These are phyloP conservation scores for Macrophomina pseudophaseolina DNA, from an alignment of 2,329 filamentous ascomycete species.

Conservation along the genomic window DNA sequence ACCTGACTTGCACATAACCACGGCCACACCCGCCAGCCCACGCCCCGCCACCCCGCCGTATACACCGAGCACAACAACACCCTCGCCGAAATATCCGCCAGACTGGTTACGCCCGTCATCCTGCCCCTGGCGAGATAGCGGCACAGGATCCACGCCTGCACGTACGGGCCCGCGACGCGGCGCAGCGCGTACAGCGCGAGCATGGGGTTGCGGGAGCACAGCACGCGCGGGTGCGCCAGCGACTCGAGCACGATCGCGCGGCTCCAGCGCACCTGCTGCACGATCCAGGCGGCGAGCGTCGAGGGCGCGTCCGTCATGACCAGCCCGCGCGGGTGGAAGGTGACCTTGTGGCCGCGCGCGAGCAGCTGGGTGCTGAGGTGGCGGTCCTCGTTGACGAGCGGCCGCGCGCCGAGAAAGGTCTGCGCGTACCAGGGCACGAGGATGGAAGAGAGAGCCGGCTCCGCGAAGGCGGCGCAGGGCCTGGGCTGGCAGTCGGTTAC, in stretches of 20 bases:
- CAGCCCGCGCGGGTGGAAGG: conserved; percentile 40
- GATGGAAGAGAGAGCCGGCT: conserved; percentile 37
- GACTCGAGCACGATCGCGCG: conserved; percentile 46
- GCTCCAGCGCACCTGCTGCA: conserved; percentile 46
- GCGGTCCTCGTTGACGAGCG: conserved; percentile 46
- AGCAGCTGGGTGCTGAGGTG: conserved; percentile 46
- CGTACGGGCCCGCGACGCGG: conserved; percentile 27
- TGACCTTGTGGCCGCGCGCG: conserved; percentile 42
- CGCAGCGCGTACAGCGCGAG: conserved; percentile 43
- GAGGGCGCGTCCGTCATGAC: conserved; percentile 45
- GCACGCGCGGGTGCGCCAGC: conserved; percentile 43
- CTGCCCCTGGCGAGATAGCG: not conserved
- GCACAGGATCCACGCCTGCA: not conserved
- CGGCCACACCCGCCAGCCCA: not conserved
- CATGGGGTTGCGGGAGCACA: conserved; percentile 40
- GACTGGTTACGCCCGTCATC: not conserved
- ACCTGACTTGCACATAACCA: not conserved
- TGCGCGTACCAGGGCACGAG: conserved; percentile 46
- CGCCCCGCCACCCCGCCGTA: not conserved
- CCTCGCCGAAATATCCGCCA: not conserved
- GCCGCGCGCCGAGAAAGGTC: conserved; percentile 35
- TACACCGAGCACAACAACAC: not conserved
- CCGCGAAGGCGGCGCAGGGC: conserved; percentile 43
- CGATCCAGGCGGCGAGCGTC: conserved; percentile 42
- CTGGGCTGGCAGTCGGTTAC: conserved; percentile 46